Conservation (phyloP, 1,139 yeast species). For the Blastobotrys serpentis region DNA sequence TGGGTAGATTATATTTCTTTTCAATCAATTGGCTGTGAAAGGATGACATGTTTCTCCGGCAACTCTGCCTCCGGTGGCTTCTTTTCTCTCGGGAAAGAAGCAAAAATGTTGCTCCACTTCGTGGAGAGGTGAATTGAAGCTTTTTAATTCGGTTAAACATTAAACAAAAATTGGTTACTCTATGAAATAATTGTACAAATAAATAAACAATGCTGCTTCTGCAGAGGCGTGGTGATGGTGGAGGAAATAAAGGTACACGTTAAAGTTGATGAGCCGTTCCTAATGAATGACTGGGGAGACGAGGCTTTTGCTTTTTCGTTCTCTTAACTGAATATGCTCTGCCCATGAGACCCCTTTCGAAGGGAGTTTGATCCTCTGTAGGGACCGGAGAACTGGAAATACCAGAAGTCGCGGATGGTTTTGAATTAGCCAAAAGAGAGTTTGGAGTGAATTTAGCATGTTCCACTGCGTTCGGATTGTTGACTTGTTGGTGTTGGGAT, state of each 20-base stretch:
- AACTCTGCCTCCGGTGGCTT: no score
- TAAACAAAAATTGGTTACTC: no score
- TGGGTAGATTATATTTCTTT: no score
- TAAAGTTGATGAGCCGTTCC: slow-evolving; percentile 8
- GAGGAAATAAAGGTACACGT: neutral
- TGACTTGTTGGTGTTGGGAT: slow-evolving; percentile 12
- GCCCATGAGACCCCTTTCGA: slow-evolving; percentile 13
- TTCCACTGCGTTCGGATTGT: slow-evolving; percentile 8
- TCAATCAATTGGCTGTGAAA: neutral
- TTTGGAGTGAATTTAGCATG: slow-evolving; percentile 18
- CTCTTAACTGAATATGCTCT: slow-evolving; percentile 7
- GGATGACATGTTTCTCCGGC: no score
- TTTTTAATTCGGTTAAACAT: no score
- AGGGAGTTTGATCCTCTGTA: slow-evolving; percentile 8
- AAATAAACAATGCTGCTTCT: no score
- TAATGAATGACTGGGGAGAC: slow-evolving; percentile 17
- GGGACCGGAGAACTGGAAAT: slow-evolving; percentile 7
- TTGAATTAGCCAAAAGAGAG: slow-evolving; percentile 20
- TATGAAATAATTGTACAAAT: no score
- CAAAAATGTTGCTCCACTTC: neutral
- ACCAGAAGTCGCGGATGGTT: slow-evolving; percentile 8
- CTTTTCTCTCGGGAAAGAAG: neutral
- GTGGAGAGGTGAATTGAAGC: neutral
- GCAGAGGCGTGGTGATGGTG: no score
- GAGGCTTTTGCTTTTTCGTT: neutral